These are phyloP conservation scores for Graphilbum sp. DNA, from an alignment of 2,329 filamentous ascomycete genomes.

Conservation along the genomic window DNA sequence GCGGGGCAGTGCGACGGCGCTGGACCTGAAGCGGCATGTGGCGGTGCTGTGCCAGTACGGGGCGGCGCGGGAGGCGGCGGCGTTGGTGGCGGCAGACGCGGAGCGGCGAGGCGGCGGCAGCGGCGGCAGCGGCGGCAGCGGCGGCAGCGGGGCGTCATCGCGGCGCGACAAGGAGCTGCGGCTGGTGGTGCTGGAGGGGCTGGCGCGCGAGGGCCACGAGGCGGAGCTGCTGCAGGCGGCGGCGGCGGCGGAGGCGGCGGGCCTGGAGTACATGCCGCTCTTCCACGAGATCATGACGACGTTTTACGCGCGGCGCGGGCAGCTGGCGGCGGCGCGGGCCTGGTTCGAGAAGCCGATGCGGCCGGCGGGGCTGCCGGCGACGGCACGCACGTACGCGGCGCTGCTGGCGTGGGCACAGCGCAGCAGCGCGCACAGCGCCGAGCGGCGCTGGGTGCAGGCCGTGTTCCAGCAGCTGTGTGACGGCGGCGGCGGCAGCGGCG, in stretches of 20 bases:
- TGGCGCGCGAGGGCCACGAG: constrained; percentile 43
- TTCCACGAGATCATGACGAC: constrained; percentile 39
- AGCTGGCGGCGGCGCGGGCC: constrained; percentile 42
- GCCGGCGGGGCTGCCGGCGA: constrained; percentile 21
- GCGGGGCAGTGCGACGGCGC: constrained; percentile 8
- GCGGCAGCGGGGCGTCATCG: constrained; percentile 5
- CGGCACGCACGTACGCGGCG: constrained; percentile 29
- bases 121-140: neutral
- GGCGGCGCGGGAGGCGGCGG: constrained; percentile 34
- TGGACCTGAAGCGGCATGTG: constrained; percentile 27
- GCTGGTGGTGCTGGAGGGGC: constrained; percentile 39
- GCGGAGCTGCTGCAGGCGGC: constrained; percentile 37
- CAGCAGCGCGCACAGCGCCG: constrained; percentile 7
- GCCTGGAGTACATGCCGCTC: constrained; percentile 24
- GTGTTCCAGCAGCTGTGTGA: constrained; percentile 39
- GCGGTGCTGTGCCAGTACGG: constrained; percentile 36
- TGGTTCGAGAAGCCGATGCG: constrained; percentile 48
- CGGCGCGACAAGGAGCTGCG: constrained; percentile 21
- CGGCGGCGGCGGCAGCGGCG: no score
- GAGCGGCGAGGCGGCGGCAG: neutral
- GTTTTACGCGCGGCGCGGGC: constrained; percentile 43
- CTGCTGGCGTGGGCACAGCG: constrained; percentile 45
- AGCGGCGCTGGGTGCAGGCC: constrained; percentile 44
- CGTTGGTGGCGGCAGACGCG: constrained; percentile 24
- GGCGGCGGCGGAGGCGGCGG: constrained; percentile 20